Percentiles rank a stretch among this genome's conserved stretches.
Conservation (phyloP, 345 rosid genomes). For the Acer yangbiense region DNA sequence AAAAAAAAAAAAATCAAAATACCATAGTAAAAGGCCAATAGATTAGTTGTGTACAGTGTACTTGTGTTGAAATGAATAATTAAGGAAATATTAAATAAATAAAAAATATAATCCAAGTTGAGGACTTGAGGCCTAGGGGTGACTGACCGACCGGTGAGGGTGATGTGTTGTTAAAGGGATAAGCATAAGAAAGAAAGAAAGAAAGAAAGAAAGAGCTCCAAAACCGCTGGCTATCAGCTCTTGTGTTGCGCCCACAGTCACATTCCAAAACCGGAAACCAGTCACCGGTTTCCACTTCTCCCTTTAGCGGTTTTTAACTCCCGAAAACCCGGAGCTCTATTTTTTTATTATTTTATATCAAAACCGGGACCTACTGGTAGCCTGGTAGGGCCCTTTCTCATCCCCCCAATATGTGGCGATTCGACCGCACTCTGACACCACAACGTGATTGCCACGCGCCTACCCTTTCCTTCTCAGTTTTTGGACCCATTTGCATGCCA, state of each 20-base stretch:
- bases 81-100: too few relatives aligned
- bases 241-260: constrained; percentile 51
- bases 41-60: too few relatives aligned
- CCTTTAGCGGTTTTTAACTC: constrained; percentile 36
- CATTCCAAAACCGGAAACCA: constrained; percentile 43
- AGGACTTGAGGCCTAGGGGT: too few relatives aligned
- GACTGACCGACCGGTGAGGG: neutral
- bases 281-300: constrained; percentile 29
- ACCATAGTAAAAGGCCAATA: too few relatives aligned
- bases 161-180: constrained; percentile 15
- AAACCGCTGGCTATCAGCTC: constrained; percentile 45
- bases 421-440: constrained; percentile 77
- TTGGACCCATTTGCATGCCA: constrained; percentile 55
- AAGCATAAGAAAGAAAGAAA: constrained; percentile 17
- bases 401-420: constrained; percentile 65
- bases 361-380: constrained; percentile 21
- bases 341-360: neutral
- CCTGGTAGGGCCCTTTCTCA: constrained; percentile 20
- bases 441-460: constrained; percentile 66
- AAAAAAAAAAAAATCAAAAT: too few relatives aligned
- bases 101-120: too few relatives aligned
- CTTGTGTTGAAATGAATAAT: too few relatives aligned
- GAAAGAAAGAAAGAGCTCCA: neutral
- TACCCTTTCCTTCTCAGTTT: constrained; percentile 12
- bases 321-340: constrained; percentile 70